Base-by-base conservation (phyloP, 306 rosid genomes). In the Rubus idaeus region DNA sequence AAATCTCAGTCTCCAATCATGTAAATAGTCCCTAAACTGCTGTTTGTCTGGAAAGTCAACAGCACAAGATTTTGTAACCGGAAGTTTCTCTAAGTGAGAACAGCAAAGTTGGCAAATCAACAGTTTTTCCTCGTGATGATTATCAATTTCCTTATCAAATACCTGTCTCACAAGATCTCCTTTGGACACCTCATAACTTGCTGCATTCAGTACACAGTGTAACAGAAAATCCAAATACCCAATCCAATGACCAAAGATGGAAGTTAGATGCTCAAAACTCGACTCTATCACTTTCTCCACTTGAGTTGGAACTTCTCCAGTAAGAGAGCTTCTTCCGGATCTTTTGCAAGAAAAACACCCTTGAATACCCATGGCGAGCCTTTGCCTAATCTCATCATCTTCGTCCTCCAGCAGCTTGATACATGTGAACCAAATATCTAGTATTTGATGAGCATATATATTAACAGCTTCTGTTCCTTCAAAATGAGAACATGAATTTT, bases 111-210 rank as follows among this genome's bases (percentile, higher is more conserved):
- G 99, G 79, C 93, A 46, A 84, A 95, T 84, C 78, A 95, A 84
- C 58, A 95, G 82, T 82, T 88, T 95, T 84, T 95, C 99, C 91
- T 95, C 99, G 39, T 95, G 96, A 81, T 87, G 87, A 84, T 95
- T 95, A 83, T 95, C 99, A 42, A 95, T 95, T 79, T 95, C 99
- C 88, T 92, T 95, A 82, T 92, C 99, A 37, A 95, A 95, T 65
- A 95, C 97, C 71, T 83, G 93, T 74, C 97, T 87, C 72, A 95
- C 96, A 47, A 91, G 96, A 85, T 95, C 97, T 71, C 89, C 92
- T 79, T 78, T 70, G 2, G 88, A 78, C 8, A 86, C 78, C 44
- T 81, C 83, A 74, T 68, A 78, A 81, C 75, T 75, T 60, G 86
- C 90, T 16, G 88, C 82, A 53, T 81, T 81, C 47, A 92, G 81